These are phyloP conservation scores for Astragalus glycyphyllos DNA, from an alignment of 306 rosid species.

Conservation along the genomic window DNA sequence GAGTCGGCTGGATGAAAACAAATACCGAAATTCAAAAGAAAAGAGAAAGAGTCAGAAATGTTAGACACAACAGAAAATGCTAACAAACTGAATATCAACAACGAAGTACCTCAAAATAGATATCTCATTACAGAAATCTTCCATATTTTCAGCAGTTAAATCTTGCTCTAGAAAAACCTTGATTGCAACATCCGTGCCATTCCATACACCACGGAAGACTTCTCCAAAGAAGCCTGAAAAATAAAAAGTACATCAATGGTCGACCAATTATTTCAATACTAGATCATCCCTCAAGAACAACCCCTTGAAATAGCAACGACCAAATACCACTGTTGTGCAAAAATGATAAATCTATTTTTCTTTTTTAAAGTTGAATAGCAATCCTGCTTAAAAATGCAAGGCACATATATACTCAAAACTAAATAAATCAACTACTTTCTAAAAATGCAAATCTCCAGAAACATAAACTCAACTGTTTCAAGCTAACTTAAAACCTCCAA, in stretches of 20 bases:
- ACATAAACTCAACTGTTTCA: not conserved
- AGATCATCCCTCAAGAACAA: slow-evolving; percentile 23
- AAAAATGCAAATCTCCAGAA: slow-evolving; percentile 23
- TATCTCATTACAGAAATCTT: slow-evolving; percentile 98
- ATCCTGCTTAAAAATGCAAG: slow-evolving; percentile 21
- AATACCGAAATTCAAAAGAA: slow-evolving; percentile 25
- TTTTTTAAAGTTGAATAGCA: slow-evolving; percentile 12
- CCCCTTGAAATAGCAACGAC: slow-evolving; percentile 23
- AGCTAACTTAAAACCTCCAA: too few relatives aligned
- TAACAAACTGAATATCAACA: slow-evolving; percentile 30
- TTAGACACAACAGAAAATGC: slow-evolving; percentile 32
- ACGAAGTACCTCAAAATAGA: slow-evolving; percentile 81
- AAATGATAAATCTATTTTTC: slow-evolving; percentile 29
- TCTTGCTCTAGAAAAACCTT: slow-evolving; percentile 98
- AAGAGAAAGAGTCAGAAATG: slow-evolving; percentile 47
- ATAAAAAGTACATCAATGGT: slow-evolving; percentile 35
- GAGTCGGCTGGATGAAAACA: slow-evolving; percentile 75
- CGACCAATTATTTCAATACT: slow-evolving; percentile 40
- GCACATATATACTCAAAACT: slow-evolving; percentile 13
- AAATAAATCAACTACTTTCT: slow-evolving; percentile 25
- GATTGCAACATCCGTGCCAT: slow-evolving; percentile 97
- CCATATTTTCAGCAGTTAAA: slow-evolving; percentile 94
- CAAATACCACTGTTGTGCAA: not conserved
- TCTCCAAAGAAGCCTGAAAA: slow-evolving; percentile 94
- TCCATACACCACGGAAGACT: slow-evolving; percentile 96